Evolutionary conservation across 176 grass and related monocot species (phyloP), one percentile per base, ranked within the genome.

Genomic region (Phyllostachys edulis): DNA sequence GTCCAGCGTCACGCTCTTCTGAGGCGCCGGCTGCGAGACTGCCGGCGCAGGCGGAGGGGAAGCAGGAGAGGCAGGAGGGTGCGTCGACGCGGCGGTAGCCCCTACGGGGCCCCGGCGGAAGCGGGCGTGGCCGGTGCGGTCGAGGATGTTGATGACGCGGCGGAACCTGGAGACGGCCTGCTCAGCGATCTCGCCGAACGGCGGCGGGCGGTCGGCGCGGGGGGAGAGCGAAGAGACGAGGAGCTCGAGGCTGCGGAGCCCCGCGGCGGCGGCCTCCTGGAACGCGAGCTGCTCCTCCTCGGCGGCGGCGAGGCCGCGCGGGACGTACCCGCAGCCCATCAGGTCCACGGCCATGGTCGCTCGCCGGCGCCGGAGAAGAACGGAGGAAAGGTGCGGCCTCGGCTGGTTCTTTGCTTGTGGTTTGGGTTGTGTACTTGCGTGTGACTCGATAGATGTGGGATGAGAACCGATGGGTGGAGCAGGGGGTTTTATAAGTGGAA

Each of bases 61-160:
- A 41, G 77, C 59, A 69, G 67, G 29, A 20, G 50, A 6, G 18
- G 17, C 8, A 20, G 71, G 56, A 6, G 73, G 20, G 16, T 63
- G n/a, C 1, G 82, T 27, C 59, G 11, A 37, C 68, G 23, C 6
- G 5, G 36, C 4, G 7, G 81, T 16, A 15, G 5, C 40, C 7
- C 21, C 75, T 61, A 67, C 59, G 4, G 90, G 93, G 1, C 87
- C 92, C 6, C 93, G 96, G 44, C 96, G 84, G 91, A 98, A 98
- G 14, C 96, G 93, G 1, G 96, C 96, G 34, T 98, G 96, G 4
- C 96, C 96, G 9, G 92, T 92, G 66, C 96, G 96, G 84, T 98
- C 93, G 21, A 98, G 91, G 17, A 95, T 89, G 41, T 82, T 88
- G 67, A 98, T 95, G 32, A 95, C 96, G 79, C 85, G 92, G 29